These are phyloP conservation scores for Kingdonia uniflora DNA, from an alignment of 164 flowering plant genomes.

Conservation along the genomic window DNA sequence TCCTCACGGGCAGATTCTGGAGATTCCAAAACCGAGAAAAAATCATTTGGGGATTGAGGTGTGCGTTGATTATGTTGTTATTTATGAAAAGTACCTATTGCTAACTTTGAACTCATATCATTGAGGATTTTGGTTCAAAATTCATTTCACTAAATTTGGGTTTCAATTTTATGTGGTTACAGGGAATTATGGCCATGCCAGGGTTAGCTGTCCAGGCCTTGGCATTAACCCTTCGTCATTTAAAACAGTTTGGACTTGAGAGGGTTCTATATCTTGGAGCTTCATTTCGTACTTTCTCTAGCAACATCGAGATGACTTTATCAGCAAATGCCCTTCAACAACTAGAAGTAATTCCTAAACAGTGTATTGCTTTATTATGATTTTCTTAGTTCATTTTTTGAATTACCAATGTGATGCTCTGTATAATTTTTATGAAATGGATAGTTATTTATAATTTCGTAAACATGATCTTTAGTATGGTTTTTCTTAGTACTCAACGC, in stretches of 20 bases:
- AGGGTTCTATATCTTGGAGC: conserved; percentile 54
- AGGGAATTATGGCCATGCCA: conserved; percentile 80
- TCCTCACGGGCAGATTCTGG: conserved; percentile 14
- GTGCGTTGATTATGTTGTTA: conserved; percentile 2
- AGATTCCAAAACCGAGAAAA: conserved; percentile 11
- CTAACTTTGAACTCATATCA: too few species aligned
- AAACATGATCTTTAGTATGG: background rate
- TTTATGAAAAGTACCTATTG: background rate
- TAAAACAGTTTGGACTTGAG: conserved; percentile 85
- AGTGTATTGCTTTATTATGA: too few species aligned
- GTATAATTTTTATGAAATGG: too few species aligned
- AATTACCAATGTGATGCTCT: too few species aligned
- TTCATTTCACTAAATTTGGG: too few species aligned
- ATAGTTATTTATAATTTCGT: too few species aligned
- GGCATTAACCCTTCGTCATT: conserved; percentile 62
- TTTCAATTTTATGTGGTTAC: conserved; percentile 7
- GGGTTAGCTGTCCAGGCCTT: conserved; percentile 75
- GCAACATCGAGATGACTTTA: conserved; percentile 65
- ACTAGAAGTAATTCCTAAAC: conserved; percentile 53
- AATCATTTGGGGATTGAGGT: conserved; percentile 43
- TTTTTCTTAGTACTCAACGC: background rate
- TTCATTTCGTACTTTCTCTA: conserved; percentile 62
- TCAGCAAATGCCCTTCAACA: conserved; percentile 92
- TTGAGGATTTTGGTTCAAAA: too few species aligned
- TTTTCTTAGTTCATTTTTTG: too few species aligned